Conservation (phyloP, 441 rosid genomes). For the Capsella rubella region DNA sequence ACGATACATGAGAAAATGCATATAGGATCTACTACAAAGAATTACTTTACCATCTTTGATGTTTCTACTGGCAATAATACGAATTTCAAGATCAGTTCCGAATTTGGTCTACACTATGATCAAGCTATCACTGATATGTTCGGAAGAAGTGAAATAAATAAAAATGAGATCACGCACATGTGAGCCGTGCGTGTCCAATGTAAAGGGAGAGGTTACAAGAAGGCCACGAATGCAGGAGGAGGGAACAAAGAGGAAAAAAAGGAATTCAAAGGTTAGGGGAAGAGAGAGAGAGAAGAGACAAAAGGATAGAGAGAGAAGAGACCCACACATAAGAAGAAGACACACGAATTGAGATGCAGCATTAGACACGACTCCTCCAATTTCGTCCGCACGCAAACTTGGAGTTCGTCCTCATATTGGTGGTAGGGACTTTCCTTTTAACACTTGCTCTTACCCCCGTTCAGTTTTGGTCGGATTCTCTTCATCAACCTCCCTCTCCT, state of each 20-base stretch:
- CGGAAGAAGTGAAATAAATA: not conserved
- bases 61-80: not conserved
- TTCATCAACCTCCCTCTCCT: constrained; percentile 21
- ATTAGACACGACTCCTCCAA: constrained; percentile 38
- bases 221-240: constrained; percentile 38
- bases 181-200: constrained; percentile 18
- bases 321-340: constrained; percentile 38
- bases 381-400: constrained; percentile 28
- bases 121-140: not conserved
- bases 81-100: not conserved
- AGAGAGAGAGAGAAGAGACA: constrained; percentile 14
- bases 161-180: constrained; percentile 22
- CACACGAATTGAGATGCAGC: constrained; percentile 34
- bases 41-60: not conserved
- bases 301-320: constrained; percentile 32
- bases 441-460: constrained; percentile 27
- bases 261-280: constrained; percentile 5
- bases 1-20: too few relatives aligned
- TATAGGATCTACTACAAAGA: not conserved
- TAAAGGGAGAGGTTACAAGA: constrained; percentile 32
- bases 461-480: constrained; percentile 42
- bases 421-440: constrained; percentile 39
- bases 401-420: constrained; percentile 27
- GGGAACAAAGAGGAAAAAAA: constrained; percentile 16
- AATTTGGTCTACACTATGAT: not conserved